A percentile compares a stretch with the other conserved stretches of the same genome.
phyloP scores from a whole-genome alignment of 2,329 filamentous ascomycete species.

The Trichoderma sp. region DNA sequence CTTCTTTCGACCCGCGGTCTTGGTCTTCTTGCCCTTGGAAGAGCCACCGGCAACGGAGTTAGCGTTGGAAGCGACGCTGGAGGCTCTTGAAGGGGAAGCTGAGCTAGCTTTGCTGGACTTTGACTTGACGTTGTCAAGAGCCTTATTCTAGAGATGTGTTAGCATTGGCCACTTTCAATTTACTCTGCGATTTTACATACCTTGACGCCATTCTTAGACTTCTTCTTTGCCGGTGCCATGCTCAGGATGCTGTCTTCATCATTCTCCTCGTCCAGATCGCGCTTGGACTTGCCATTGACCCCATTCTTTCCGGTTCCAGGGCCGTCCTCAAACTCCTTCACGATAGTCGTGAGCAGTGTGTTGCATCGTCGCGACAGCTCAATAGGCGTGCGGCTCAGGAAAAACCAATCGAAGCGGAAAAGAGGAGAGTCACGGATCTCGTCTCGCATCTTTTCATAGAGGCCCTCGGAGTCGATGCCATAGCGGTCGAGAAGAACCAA shows the following conservation, averaged over 20 bases:
- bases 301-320: slow-evolving; percentile 55
- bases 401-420: slow-evolving; percentile 99
- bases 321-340: slow-evolving; percentile 84
- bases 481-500: slow-evolving; percentile 90
- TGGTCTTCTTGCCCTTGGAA: slow-evolving; percentile 46
- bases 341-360: slow-evolving; percentile 89
- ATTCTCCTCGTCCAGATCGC: slow-evolving; percentile 75
- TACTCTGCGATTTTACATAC: slow-evolving; percentile 43
- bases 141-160: slow-evolving; percentile 71
- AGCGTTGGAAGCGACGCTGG: slow-evolving; percentile 76
- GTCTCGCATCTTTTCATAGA: slow-evolving; percentile 94
- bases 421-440: slow-evolving; percentile 92
- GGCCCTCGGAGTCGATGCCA: slow-evolving; percentile 83
- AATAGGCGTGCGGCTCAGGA: slow-evolving; percentile 87
- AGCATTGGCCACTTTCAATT: neutral
- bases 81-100: slow-evolving; percentile 75
- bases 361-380: slow-evolving; percentile 92
- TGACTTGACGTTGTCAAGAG: slow-evolving; percentile 81
- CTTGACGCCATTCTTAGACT: slow-evolving; percentile 84
- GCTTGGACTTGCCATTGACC: slow-evolving; percentile 67
- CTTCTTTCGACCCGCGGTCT: slow-evolving; percentile 30
- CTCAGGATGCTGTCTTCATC: slow-evolving; percentile 79
- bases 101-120: slow-evolving; percentile 79
- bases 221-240: slow-evolving; percentile 88
- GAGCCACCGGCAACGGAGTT: slow-evolving; percentile 52